A percentile compares a stretch with the other conserved stretches of the same genome.
phyloP scores from a whole-genome alignment of 2,329 filamentous ascomycete genomes.

The Cadophora sp. region DNA sequence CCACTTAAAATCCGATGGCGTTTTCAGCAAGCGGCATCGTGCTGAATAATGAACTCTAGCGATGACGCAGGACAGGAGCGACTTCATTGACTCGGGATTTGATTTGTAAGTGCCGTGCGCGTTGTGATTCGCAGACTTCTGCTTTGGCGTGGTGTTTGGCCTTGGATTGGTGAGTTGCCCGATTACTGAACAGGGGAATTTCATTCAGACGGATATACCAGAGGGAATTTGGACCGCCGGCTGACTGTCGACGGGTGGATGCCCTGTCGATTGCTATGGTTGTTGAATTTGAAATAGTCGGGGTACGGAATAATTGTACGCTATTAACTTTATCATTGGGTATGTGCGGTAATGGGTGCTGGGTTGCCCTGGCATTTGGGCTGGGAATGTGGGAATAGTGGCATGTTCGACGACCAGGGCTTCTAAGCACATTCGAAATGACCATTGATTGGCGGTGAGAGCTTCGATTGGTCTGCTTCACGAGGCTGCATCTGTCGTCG shows the following conservation, averaged over 20 bases:
- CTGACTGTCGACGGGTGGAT: not conserved
- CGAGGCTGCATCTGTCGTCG: not conserved
- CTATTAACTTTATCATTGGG: not conserved
- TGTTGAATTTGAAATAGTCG: not conserved
- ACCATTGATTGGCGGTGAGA: not conserved
- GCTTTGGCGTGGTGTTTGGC: not conserved
- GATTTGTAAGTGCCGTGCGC: constrained; percentile 19
- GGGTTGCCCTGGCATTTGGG: not conserved
- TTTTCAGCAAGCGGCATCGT: constrained; percentile 9
- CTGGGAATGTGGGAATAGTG: not conserved
- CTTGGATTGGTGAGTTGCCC: not conserved
- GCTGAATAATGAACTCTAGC: constrained; percentile 27
- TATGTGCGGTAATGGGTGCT: not conserved
- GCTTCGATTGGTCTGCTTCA: not conserved
- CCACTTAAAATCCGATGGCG: constrained; percentile 22
- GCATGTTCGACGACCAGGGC: constrained; percentile 6
- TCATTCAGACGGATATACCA: not conserved
- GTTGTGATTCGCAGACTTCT: constrained; percentile 10
- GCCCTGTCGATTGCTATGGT: no score
- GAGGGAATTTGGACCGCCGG: not conserved
- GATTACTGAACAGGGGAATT: constrained; percentile 10
- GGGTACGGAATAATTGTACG: not conserved
- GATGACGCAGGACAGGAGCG: constrained; percentile 22
- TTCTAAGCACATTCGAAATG: not conserved
- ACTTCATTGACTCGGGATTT: not conserved